Evolutionary conservation across 257 asterid species (phyloP), one percentile per base, ranked within the genome.

Genomic region (Nicotiana paniculata): DNA sequence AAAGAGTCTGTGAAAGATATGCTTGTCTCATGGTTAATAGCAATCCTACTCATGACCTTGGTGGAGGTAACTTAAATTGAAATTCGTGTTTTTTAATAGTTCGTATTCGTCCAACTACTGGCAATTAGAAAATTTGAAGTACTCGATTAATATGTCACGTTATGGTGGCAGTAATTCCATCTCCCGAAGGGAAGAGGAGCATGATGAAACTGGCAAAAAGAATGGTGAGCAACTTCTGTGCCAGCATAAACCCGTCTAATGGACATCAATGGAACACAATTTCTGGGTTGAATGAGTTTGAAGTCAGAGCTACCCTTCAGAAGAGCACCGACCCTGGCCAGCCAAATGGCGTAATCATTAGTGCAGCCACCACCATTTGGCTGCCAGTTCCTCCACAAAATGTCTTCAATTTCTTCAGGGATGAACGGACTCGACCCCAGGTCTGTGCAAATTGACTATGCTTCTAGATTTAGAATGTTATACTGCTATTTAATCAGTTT

Each of bases 311-410:
- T 4, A 88, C 98, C 5, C 90, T 93, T 55, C 97, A 90, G 17
- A 82, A 92, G 86, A 88, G 91, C 87, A 85, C 84, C 1, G 98
- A 93, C 54, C 98, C 97, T 1, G 97, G 94, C 65, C 98, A 94
- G 86, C 96, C 98, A 9, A 93, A 90, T 64, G 97, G 97, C 0
- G 88, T 93, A 28, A 91, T 95, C 64, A 97, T 96, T 17, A 93
- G 97, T 21, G 98, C 99, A 33, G 94, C 98, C 12, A 90, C 99
- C 6, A 94, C 99, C 0, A 89, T 94, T 67, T 96, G 98, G 99
- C 94, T 96, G 53, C 99, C 99, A 3, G 48, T 93, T 57, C 78
- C 96, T 64, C 97, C 96, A 12, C 93, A 88, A 3, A 86, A 82
- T 53, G 93, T 94, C 83, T 94, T 96, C 87, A 89, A 88, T 62